Evolutionary conservation across 495 filamentous ascomycete genomes (phyloP).

Genomic region (Penicillium arizonense): DNA sequence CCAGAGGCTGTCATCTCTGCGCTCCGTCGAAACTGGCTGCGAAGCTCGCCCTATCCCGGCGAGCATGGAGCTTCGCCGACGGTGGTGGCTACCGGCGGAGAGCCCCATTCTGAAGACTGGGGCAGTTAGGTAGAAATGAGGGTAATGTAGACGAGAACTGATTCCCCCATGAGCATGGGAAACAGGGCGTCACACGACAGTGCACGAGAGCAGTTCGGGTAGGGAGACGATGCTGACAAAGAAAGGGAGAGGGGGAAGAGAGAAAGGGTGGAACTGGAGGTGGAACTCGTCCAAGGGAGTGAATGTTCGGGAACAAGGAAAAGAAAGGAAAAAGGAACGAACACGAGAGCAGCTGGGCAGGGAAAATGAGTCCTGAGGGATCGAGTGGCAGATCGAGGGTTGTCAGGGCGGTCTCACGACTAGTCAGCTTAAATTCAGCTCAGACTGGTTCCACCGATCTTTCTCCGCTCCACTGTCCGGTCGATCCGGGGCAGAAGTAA

Average conservation of each 20-base stretch:
- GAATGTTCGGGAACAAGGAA: background rate
- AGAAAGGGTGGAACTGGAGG: background rate
- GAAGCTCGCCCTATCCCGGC: constrained; percentile 38
- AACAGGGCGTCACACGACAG: constrained; percentile 28
- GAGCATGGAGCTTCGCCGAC: constrained; percentile 59
- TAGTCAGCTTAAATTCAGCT: background rate
- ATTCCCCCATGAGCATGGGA: constrained; percentile 21
- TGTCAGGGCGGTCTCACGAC: too few species aligned
- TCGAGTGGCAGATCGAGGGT: constrained; percentile 3
- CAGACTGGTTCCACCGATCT: constrained; percentile 19
- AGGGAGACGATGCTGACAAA: constrained; percentile 2
- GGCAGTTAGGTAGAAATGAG: constrained; percentile 9
- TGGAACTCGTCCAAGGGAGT: background rate
- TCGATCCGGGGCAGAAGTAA: constrained; percentile 26
- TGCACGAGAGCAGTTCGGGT: constrained; percentile 5
- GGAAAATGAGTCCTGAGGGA: constrained; percentile 3
- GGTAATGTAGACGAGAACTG: constrained; percentile 9
- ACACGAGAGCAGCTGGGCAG: background rate
- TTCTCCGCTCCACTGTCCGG: constrained; percentile 23
- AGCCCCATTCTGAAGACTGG: constrained; percentile 29
- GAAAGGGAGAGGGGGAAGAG: background rate
- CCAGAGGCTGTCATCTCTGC: constrained; percentile 41
- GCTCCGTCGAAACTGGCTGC: constrained; percentile 43
- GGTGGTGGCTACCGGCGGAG: constrained; percentile 47
- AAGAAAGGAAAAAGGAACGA: constrained; percentile 8